Percentiles rank a stretch among this genome's conserved stretches.
phyloP scores from a whole-genome alignment of 2,329 filamentous ascomycete species.

The Trichoderma breve region DNA sequence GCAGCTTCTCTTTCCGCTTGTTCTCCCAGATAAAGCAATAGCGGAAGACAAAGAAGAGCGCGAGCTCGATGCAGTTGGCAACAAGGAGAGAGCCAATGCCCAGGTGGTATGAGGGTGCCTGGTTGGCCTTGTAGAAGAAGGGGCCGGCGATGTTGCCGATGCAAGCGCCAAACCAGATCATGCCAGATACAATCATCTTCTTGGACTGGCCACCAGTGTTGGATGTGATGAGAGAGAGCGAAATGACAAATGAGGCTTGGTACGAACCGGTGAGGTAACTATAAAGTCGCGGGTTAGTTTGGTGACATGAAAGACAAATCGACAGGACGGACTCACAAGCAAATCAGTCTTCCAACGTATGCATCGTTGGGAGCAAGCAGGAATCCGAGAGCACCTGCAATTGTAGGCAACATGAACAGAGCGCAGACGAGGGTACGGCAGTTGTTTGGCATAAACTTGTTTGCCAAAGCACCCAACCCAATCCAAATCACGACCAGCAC shows the following conservation, averaged over 20 bases:
- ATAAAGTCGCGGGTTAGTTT: neutral
- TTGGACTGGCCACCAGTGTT: slow-evolving; percentile 58
- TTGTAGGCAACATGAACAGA: slow-evolving; percentile 57
- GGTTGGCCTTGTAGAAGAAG: slow-evolving; percentile 59
- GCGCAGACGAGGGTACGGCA: slow-evolving; percentile 53
- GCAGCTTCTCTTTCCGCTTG: slow-evolving; percentile 36
- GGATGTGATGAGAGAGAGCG: slow-evolving; percentile 46
- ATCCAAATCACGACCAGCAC: slow-evolving; percentile 40
- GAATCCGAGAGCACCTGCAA: slow-evolving; percentile 57
- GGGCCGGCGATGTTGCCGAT: slow-evolving; percentile 61
- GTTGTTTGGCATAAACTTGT: slow-evolving; percentile 42
- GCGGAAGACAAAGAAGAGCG: slow-evolving; percentile 40
- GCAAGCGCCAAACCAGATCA: slow-evolving; percentile 59
- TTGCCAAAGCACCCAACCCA: slow-evolving; percentile 41
- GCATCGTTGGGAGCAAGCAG: slow-evolving; percentile 50
- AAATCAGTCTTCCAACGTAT: slow-evolving; percentile 54
- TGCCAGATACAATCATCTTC: slow-evolving; percentile 62
- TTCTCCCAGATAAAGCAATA: slow-evolving; percentile 42
- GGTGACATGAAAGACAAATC: neutral
- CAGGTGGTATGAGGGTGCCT: slow-evolving; percentile 43
- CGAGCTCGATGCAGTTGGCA: slow-evolving; percentile 39
- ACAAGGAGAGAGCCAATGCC: slow-evolving; percentile 45
- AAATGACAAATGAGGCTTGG: slow-evolving; percentile 41
- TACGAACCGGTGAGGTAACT: slow-evolving; percentile 39
- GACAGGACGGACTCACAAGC: slow-evolving; percentile 39